Percentiles rank a stretch among this genome's conserved stretches.
phyloP scores from a whole-genome alignment of 139 green algal genomes.

The Mychonastes homosphaera region DNA sequence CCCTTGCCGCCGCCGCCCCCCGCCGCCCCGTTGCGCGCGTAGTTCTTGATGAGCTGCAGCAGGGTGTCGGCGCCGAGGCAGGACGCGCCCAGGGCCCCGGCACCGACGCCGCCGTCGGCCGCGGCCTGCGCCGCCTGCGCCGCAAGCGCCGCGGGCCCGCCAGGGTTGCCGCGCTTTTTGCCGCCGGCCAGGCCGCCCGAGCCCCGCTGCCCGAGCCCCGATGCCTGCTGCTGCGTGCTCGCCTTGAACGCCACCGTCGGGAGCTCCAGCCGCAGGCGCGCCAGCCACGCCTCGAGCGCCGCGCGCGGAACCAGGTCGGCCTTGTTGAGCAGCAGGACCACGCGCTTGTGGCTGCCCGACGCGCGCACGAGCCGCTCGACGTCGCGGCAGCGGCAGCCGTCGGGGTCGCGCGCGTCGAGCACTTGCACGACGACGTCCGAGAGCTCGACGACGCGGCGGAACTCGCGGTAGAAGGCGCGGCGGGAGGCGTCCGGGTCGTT shows the following conservation, averaged over 20 bases:
- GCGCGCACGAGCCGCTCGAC: slow-evolving; percentile 89
- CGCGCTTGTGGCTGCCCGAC: slow-evolving; percentile 89
- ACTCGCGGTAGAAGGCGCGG: slow-evolving; percentile 90
- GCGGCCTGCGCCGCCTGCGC: too few relatives aligned
- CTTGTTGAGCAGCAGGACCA: slow-evolving; percentile 98
- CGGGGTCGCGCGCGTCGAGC: slow-evolving; percentile 90
- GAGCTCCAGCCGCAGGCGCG: slow-evolving; percentile 87
- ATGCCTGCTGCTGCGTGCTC: slow-evolving; percentile 73
- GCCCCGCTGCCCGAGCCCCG: neutral
- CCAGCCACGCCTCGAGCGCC: slow-evolving; percentile 81
- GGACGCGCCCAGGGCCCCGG: neutral
- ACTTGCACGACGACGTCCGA: slow-evolving; percentile 93
- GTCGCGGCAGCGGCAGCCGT: slow-evolving; percentile 85
- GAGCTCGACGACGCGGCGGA: slow-evolving; percentile 83
- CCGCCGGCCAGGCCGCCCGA: neutral
- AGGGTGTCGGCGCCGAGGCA: slow-evolving; percentile 85
- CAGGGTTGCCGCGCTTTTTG: too few relatives aligned
- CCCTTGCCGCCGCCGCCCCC: slow-evolving; percentile 69
- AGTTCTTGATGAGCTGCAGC: slow-evolving; percentile 98
- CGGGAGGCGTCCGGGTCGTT: slow-evolving; percentile 45
- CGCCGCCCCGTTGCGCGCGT: slow-evolving; percentile 71
- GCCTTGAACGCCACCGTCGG: slow-evolving; percentile 94
- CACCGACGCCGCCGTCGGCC: neutral
- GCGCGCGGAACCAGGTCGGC: slow-evolving; percentile 83
- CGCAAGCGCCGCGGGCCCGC: too few relatives aligned